Conservation (phyloP, 2,329 filamentous ascomycete species). For the Ophiosphaerella narmari region DNA sequence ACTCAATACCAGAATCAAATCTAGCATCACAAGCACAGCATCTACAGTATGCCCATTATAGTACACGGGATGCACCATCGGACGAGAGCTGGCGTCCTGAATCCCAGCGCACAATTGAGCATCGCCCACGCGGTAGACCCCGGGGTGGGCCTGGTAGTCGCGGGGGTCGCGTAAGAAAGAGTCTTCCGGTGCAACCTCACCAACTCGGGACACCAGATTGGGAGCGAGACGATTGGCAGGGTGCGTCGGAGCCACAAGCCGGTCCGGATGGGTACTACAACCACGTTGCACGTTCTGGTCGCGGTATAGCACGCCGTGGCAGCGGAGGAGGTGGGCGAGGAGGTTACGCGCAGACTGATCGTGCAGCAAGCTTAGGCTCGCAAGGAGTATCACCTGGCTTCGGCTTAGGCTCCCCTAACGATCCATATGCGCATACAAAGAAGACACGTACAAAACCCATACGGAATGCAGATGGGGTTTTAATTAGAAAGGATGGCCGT, state of each 20-base stretch:
- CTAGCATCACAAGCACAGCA: conserved; percentile 31
- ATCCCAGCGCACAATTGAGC: conserved; percentile 34
- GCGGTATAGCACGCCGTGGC: conserved; percentile 41
- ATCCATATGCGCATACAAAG: conserved; percentile 50
- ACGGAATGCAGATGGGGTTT: conserved; percentile 55
- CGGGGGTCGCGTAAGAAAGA: conserved; percentile 47
- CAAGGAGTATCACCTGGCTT: conserved; percentile 31
- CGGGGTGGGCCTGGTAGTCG: conserved; percentile 48
- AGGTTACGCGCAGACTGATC: conserved; percentile 30
- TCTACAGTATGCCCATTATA: conserved; percentile 28
- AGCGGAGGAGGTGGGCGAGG: conserved; percentile 37
- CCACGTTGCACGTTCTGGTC: conserved; percentile 26
- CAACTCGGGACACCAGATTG: conserved; percentile 46
- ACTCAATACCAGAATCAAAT: conserved; percentile 28
- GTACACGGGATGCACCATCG: conserved; percentile 32
- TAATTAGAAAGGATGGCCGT: conserved; percentile 57
- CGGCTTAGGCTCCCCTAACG: conserved; percentile 27
- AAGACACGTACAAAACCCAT: conserved; percentile 57
- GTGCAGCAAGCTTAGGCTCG: conserved; percentile 34
- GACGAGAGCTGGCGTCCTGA: conserved; percentile 42
- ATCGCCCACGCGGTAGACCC: conserved; percentile 44
- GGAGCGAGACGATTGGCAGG: conserved; percentile 47
- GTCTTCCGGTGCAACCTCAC: conserved; percentile 34
- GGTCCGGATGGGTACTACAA: conserved; percentile 46
- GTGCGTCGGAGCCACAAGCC: conserved; percentile 38